Base-by-base conservation (phyloP, 805 yeast genomes). In the Kluyveromyces siamensis region DNA sequence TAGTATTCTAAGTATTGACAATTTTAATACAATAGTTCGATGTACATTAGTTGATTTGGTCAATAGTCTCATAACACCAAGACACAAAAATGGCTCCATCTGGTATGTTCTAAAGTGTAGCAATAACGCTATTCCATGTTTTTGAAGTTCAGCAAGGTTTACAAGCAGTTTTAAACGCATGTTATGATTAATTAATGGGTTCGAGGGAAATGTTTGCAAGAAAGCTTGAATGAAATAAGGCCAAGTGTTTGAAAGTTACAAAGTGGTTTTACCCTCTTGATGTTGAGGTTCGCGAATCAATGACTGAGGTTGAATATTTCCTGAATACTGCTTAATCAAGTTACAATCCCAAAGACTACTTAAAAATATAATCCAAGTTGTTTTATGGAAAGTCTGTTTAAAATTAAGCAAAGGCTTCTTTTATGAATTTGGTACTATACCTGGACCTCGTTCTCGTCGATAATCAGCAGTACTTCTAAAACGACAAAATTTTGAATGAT, bases 41-140 rank as follows among this genome's bases (percentile, higher is more conserved):
- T n/a, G n/a, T n/a, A n/a, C n/a, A n/a, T n/a, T n/a, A n/a, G n/a
- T n/a, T n/a, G n/a, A n/a, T n/a, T n/a, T n/a, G n/a, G n/a, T n/a
- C n/a, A n/a, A n/a, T n/a, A n/a, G n/a, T n/a, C n/a, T n/a, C n/a
- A n/a, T n/a, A 51, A 46, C 46, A 52, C 54, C 56, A 50, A 43
- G 45, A 52, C 50, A 49, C 52, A 53, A 65, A 63, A 70, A 71
- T 71, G 75, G 75, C 75, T 69, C 74, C 74, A 71, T 71, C 74
- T 61, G 67, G 72, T 69, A 68, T 68, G 72, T 68, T 52, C 35
- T 30, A 30, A 8, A 30, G 35, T 30, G 7, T 13, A 30, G 11
- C 35, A 7, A 30, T 30, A 30, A 5, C 35, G 14, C 35, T 30
- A 11, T 30, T 30, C 35, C 35, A 21, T 13, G 35, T 30, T 30